Percentiles rank a stretch among this genome's conserved stretches.
Evolutionary conservation across 2,329 filamentous ascomycete genomes (phyloP).

Genomic region (Curvularia spicifera): DNA sequence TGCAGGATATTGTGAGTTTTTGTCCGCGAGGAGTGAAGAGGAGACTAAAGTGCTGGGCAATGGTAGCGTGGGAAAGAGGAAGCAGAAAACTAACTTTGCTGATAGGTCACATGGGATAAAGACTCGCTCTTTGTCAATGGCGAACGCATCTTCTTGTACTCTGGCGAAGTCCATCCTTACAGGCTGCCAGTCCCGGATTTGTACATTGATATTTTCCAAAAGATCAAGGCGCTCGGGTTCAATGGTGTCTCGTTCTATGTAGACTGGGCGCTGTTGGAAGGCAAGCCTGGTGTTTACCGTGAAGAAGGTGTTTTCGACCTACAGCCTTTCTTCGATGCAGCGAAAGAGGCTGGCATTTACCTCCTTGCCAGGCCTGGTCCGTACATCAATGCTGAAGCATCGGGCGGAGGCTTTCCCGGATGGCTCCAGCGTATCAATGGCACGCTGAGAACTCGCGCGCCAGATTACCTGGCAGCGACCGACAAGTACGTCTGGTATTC

Average conservation of each 20-base stretch:
- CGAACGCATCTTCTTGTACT: slow-evolving; percentile 73
- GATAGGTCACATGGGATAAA: slow-evolving; percentile 71
- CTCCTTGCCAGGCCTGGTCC: slow-evolving; percentile 73
- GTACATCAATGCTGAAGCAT: slow-evolving; percentile 80
- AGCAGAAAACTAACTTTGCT: slow-evolving; percentile 1
- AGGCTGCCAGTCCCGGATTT: slow-evolving; percentile 67
- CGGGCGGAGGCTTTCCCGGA: slow-evolving; percentile 79
- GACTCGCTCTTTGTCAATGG: slow-evolving; percentile 73
- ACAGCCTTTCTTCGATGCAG: slow-evolving; percentile 78
- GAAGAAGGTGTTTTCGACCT: slow-evolving; percentile 75
- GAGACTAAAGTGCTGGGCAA: neutral
- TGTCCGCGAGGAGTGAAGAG: neutral
- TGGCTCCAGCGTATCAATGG: slow-evolving; percentile 76
- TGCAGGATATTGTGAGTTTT: slow-evolving; percentile 63
- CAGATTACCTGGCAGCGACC: slow-evolving; percentile 69
- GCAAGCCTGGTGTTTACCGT: slow-evolving; percentile 71
- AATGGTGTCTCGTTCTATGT: slow-evolving; percentile 81
- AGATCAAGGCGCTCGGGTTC: slow-evolving; percentile 81
- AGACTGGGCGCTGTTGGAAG: slow-evolving; percentile 79
- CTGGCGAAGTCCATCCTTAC: slow-evolving; percentile 76
- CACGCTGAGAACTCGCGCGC: slow-evolving; percentile 66
- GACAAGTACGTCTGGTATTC: slow-evolving; percentile 59
- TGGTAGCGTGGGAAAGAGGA: neutral
- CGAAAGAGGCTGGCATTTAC: slow-evolving; percentile 75
- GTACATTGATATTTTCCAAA: slow-evolving; percentile 78